Evolutionary conservation across 2,329 filamentous ascomycete species (phyloP).

Genomic region (Biscogniauxia sp.): DNA sequence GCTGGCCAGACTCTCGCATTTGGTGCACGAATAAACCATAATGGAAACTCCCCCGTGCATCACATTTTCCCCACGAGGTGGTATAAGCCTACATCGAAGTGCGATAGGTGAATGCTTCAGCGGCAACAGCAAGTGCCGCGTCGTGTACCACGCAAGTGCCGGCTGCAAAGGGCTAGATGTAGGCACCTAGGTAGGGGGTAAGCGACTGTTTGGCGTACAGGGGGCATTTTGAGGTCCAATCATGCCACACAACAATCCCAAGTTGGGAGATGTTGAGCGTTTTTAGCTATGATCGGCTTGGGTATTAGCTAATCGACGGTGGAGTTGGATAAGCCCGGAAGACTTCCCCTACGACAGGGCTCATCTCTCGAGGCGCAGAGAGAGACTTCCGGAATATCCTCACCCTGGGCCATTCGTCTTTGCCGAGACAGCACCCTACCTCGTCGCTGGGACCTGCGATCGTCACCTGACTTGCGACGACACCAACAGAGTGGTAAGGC

Average conservation of each 20-base stretch:
- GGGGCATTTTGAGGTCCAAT: background rate
- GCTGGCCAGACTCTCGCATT: background rate
- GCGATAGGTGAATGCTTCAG: background rate
- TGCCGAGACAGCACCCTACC: background rate
- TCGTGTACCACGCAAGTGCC: background rate
- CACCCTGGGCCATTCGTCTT: background rate
- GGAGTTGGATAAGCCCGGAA: background rate
- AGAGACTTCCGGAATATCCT: background rate
- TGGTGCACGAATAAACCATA: background rate
- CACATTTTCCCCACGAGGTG: background rate
- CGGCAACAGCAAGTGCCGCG: background rate
- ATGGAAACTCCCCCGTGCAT: background rate
- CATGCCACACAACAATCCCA: background rate
- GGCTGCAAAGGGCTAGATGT: background rate
- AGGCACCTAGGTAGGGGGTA: background rate
- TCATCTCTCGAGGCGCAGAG: background rate
- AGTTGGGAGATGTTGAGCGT: background rate
- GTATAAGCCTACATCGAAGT: background rate
- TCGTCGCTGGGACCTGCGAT: background rate
- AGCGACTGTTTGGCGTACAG: background rate
- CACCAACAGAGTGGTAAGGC: background rate
- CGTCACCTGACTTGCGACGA: background rate
- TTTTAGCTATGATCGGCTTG: background rate
- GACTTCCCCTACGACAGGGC: background rate
- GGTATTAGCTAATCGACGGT: background rate